Base-by-base conservation (phyloP, 176 grass and related monocot species). In the Guadua angustifolia region DNA sequence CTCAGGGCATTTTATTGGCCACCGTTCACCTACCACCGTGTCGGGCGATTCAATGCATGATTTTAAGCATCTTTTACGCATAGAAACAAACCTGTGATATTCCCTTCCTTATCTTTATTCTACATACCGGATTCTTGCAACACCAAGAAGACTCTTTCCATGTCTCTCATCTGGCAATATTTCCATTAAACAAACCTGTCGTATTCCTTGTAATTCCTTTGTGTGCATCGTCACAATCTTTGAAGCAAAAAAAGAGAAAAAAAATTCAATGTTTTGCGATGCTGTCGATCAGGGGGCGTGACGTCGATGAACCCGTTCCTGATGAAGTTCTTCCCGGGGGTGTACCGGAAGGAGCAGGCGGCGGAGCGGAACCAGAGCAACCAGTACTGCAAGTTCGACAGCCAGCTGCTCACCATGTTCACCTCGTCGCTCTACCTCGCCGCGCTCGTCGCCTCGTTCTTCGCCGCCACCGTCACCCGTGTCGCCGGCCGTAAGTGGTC, bases 321-420 rank as follows among this genome's bases (percentile, higher is more conserved):
- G 40, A 45, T 32, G 40, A 90, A 91, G 65, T 98, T 98, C 83
- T 98, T 98, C 80, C 95, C 93, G 51, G 87, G 76, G 60, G 95
- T 98, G 82, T 93, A 95, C 61, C 71, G 16, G 50, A 76, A 98
- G 89, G 84, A 94, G 86, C 66, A 90, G 51, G 69, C 18, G 25
- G 74, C 84, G 45, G 61, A 78, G 46, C 52, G 67, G 70, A 92
- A 88, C 79, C 65, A 86, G 81, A 94, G 71, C 70, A 99, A 99
- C 73, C 96, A 94, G 88, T 99, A 99, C 88, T 99, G 96, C 89
- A 95, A 95, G 88, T 99, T 99, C 64, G 89, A 99, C 87, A 99
- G 96, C 82, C 96, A 94, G 81, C 83, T 99, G 42, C 88, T 99
- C n/a, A 95, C 93, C 51, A 84, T 89, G 66, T 99, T 99, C 86